Evolutionary conservation across 164 flowering plant genomes (phyloP), one percentile per base, ranked within the genome.

Genomic region (Dillenia turbinata): DNA sequence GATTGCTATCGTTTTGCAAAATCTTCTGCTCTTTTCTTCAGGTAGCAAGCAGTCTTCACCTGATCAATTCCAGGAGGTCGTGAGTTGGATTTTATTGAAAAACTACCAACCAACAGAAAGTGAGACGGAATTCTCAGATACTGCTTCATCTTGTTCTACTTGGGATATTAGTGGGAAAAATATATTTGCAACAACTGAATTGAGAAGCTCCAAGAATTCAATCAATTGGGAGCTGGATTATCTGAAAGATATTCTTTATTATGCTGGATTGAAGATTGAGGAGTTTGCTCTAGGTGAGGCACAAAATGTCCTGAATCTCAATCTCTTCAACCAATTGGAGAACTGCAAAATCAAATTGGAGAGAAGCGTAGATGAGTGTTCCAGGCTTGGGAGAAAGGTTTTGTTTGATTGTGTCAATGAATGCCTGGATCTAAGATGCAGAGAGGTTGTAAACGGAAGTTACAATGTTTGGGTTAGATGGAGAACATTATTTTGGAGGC

Each of bases 401-500:
- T 45, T 81, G 63, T 85, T 84, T 55, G 89, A 87, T 13, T 81
- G 69, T 47, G 74, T 79, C 40, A 43, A 57, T 44, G 89, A 87
- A 64, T 66, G 75, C 54, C 69, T 85, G 44, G 74, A 67, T 16
- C 9, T 50, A 9, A 72, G 67, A 45, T 68, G 72, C 24, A 47
- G 46, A 53, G 64, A 63, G 55, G 24, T 66, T 19, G 56, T 71
- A 9, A 22, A 46, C 49, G 82, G 84, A 56, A 66, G 75, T 67
- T 54, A 62, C 65, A 71, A 59, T 47, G 57, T 66, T 48, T 79
- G 83, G 81, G 57, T 56, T n/a, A 77, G 65, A 54, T 71, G 73
- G 68, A 49, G 14, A 16, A 46, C 52, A 15, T 17, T 73, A 71
- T 65, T 68, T 22, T 57, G 49, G n/a, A 67, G 57, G 61, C 67